Evolutionary conservation across 257 asterid genomes (phyloP).

Genomic region (Solanum tarapatanum): DNA sequence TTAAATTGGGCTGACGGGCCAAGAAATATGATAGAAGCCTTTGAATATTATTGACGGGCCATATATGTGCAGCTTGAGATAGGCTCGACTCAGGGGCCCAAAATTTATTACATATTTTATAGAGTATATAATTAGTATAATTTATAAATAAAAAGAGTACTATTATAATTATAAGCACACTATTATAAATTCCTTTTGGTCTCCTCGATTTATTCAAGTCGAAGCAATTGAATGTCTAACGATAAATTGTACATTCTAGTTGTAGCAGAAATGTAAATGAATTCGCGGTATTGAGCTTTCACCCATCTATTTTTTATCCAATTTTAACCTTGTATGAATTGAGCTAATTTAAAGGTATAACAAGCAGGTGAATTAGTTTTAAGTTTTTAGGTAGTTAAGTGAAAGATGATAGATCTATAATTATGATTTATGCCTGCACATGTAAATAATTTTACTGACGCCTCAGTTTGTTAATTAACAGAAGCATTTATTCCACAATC

Average conservation of each 20-base stretch:
- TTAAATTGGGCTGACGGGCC: not conserved
- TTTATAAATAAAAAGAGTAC: too few relatives aligned
- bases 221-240: too few relatives aligned
- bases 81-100: not conserved
- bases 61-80: not conserved
- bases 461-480: not conserved
- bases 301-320: too few relatives aligned
- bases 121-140: too few relatives aligned
- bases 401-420: not conserved
- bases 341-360: not conserved
- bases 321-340: not conserved
- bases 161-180: too few relatives aligned
- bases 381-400: not conserved
- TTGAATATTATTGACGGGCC: not conserved
- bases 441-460: not conserved
- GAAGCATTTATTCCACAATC: not conserved
- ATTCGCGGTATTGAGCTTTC: too few relatives aligned
- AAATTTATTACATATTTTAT: too few relatives aligned
- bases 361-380: not conserved
- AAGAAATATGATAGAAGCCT: not conserved
- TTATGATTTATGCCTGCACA: not conserved
- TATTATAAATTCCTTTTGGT: too few relatives aligned
- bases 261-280: too few relatives aligned
- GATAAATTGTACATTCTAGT: too few relatives aligned
- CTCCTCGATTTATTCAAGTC: too few relatives aligned